phyloP scores from a whole-genome alignment of 495 filamentous ascomycete genomes.

The Neurospora sp. region DNA sequence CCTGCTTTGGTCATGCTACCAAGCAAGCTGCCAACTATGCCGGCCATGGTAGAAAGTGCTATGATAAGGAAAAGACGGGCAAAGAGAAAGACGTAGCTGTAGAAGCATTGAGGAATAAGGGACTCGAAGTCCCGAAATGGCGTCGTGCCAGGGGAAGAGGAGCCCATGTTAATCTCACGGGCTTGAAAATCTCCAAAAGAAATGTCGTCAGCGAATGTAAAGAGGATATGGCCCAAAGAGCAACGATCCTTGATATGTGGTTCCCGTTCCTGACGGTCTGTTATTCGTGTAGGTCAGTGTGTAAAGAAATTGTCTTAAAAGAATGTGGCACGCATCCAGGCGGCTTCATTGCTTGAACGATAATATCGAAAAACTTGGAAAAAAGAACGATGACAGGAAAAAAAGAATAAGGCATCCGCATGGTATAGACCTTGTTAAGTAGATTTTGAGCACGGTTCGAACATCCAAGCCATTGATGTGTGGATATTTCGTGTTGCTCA shows the following conservation, averaged over 20 bases:
- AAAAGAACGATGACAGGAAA: neutral
- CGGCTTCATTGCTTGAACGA: neutral
- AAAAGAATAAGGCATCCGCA: neutral
- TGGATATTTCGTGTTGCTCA: neutral
- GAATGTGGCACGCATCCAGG: neutral
- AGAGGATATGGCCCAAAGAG: neutral
- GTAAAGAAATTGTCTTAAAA: neutral
- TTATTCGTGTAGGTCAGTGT: neutral
- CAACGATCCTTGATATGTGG: neutral
- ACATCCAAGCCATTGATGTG: neutral
- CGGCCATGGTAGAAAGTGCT: conserved; percentile 59
- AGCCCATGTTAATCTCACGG: neutral
- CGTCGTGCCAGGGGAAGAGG: neutral
- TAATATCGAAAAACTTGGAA: neutral
- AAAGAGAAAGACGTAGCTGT: neutral
- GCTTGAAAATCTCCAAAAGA: neutral
- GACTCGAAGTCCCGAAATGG: neutral
- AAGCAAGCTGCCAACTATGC: conserved; percentile 71
- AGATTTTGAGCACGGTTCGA: neutral
- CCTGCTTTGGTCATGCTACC: conserved; percentile 51
- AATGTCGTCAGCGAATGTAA: neutral
- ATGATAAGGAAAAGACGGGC: neutral
- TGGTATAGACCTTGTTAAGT: neutral
- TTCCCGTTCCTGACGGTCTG: neutral
- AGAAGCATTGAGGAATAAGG: neutral